Evolutionary conservation across 495 filamentous ascomycete genomes (phyloP), one percentile per base, ranked within the genome.

Genomic region (Symbiotaphrina buchneri): DNA sequence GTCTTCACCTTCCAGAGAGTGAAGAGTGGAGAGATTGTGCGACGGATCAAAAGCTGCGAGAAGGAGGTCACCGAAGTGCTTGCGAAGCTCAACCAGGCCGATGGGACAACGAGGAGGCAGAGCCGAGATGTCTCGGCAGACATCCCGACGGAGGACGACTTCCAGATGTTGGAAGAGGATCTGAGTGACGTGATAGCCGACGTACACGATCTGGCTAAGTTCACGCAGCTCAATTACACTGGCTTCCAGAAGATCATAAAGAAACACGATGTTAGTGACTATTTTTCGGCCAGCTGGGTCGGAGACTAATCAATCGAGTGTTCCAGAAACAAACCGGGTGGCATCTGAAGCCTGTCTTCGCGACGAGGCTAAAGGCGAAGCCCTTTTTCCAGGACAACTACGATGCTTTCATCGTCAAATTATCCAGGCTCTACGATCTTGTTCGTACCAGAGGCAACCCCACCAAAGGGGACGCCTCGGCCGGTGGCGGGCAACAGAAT

Each of bases 181-280:
- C 49, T 99, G 47, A 90, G 80, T 51, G 87, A 99, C 47, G 85
- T 95, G 43, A 99, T 95, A 48, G 90, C 90, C 32, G 87, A 99
- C 47, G 90, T 99, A 7, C 87, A 99, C 46, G 87, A 99, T 49
- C 57, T 99, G 42, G 90, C 90, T 43, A 95, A 95, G 53, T 99
- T 94, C 43, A 90, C 87, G 4, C 84, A 94, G 53, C 54, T 99
- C 47, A 99, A 99, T 51, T 99, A 99, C 45, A 94, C 85, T 1
- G 87, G 90, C 0, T 99, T 99, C 45, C 90, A 94, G 59, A 99
- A 99, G 59, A 99, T 99, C 42, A 93, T 99, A 48, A 99, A 99
- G 59, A 99, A 99, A 58, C 87, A 99, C 51, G 87, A 99, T 61
- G 81, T 87, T 54, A 32, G 76, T 65, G 24, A 4, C 14, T 34